These are phyloP conservation scores for Cyberlindnera xylosilytica DNA, from an alignment of 805 yeast species.

Conservation along the genomic window DNA sequence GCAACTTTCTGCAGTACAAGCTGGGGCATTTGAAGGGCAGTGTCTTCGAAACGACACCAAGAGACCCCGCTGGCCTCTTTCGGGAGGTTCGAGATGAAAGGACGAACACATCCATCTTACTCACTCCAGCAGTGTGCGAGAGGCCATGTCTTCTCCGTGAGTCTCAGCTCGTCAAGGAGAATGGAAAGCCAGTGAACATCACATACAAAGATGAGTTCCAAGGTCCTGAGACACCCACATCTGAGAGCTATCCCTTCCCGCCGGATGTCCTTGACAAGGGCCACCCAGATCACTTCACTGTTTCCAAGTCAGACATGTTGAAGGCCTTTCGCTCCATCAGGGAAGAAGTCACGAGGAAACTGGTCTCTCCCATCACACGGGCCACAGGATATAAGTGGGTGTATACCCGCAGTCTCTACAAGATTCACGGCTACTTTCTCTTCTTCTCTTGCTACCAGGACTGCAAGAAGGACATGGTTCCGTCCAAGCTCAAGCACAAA, in stretches of 20 bases:
- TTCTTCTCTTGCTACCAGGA: constrained; percentile 27
- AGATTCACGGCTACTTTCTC: constrained; percentile 21
- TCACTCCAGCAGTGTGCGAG: constrained; percentile 21
- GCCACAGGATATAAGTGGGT: constrained; percentile 27
- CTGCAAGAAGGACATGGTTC: constrained; percentile 19
- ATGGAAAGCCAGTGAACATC: constrained; percentile 21
- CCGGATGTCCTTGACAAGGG: constrained; percentile 17
- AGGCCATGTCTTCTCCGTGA: constrained; percentile 21
- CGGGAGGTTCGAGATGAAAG: constrained; percentile 20
- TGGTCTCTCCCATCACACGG: constrained; percentile 20
- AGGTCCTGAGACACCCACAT: constrained; percentile 19
- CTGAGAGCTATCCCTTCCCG: constrained; percentile 23
- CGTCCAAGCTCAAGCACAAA: constrained; percentile 16
- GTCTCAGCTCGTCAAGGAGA: constrained; percentile 22
- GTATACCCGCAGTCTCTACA: constrained; percentile 21
- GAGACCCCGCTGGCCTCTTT: constrained; percentile 16
- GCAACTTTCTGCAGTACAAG: constrained; percentile 20
- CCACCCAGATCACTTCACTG: constrained; percentile 20
- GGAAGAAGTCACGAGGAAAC: constrained; percentile 17
- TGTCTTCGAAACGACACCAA: constrained; percentile 16
- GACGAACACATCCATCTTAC: constrained; percentile 22
- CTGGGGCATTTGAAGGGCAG: constrained; percentile 23
- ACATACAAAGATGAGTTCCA: constrained; percentile 20
- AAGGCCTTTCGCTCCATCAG: constrained; percentile 22
- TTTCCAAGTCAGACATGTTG: constrained; percentile 20